Base-by-base conservation (phyloP, 768 basidiomycete species). In the Neoboletus brunneissimus region DNA sequence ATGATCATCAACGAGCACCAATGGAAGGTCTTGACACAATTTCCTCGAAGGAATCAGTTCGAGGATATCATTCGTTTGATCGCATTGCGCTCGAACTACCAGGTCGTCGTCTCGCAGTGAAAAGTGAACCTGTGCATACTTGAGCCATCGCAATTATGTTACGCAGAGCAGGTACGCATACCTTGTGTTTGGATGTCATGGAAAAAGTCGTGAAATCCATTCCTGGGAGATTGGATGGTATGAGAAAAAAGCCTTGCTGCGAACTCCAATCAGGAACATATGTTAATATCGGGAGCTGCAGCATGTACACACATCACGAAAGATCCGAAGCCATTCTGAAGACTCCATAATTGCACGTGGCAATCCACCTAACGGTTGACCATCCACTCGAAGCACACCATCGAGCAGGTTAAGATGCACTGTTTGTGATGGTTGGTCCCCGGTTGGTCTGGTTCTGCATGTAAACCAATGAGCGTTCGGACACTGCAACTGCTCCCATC, bases 21-120 rank as follows among this genome's bases (percentile, higher is more conserved):
- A 25, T 0, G 71, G 71, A 40, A 72, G 55, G 47, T 71, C 71
- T 1, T 31, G 37, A 8, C 0, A 11, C 4, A 71, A 38, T 18
- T 27, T 56, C 0, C 40, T 18, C 1, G 25, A 53, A 13, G 67
- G 65, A 46, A 71, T 60, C n/a, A 70, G 35, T 34, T 67, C 48
- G 1, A 64, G 41, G 6, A 65, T n/a, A 15, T 58, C 40, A 11
- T 29, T 41, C 22, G 22, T 25, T 38, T 18, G 25, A n/a, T 10
- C 23, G 3, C 29, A 9, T 15, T 44, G 63, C 2, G 57, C 55
- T 46, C 41, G 45, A 15, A 68, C 44, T 16, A 59, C 47, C 22
- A 68, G 31, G 4, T 59, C 20, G 0, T 42, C 23, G 9, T 20
- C 32, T 40, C 32, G 46, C 2, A 59, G 38, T 0, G 47, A 40